Conservation (phyloP, 768 basidiomycete genomes). For the Boletus sp. region DNA sequence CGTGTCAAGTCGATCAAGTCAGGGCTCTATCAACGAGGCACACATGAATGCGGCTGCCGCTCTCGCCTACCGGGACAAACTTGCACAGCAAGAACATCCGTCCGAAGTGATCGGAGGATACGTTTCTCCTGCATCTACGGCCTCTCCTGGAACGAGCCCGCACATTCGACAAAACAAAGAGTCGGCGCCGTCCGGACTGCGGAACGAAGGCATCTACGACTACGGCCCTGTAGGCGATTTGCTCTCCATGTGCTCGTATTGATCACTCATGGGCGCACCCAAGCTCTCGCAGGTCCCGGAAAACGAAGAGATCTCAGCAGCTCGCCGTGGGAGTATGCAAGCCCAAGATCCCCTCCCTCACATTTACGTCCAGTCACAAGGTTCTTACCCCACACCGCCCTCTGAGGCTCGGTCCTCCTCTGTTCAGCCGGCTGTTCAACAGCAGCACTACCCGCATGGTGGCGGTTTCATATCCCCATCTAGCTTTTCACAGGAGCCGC, state of each 20-base stretch:
- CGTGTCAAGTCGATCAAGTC: constrained; percentile 32
- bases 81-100: constrained; percentile 22
- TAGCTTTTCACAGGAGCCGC: constrained; percentile 15
- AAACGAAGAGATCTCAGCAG: constrained; percentile 18
- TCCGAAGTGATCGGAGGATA: constrained; percentile 33
- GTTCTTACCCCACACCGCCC: constrained; percentile 17
- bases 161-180: constrained; percentile 27
- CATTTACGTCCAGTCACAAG: constrained; percentile 22
- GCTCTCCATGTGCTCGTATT: background rate
- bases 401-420: constrained; percentile 15
- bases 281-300: constrained; percentile 25
- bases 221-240: constrained; percentile 23
- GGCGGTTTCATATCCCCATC: constrained; percentile 13
- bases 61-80: constrained; percentile 27
- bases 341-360: constrained; percentile 20
- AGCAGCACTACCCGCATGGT: constrained; percentile 16
- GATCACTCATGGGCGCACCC: background rate
- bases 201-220: constrained; percentile 27
- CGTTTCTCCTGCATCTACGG: constrained; percentile 44
- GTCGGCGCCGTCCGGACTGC: constrained; percentile 19
- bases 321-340: constrained; percentile 30
- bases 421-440: constrained; percentile 17
- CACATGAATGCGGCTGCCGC: constrained; percentile 21
- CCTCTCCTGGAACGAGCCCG: constrained; percentile 40
- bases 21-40: constrained; percentile 32